Evolutionary conservation across 192 early-diverging fungal species (phyloP).

Genomic region (Phlyctochytrium arcticum): DNA sequence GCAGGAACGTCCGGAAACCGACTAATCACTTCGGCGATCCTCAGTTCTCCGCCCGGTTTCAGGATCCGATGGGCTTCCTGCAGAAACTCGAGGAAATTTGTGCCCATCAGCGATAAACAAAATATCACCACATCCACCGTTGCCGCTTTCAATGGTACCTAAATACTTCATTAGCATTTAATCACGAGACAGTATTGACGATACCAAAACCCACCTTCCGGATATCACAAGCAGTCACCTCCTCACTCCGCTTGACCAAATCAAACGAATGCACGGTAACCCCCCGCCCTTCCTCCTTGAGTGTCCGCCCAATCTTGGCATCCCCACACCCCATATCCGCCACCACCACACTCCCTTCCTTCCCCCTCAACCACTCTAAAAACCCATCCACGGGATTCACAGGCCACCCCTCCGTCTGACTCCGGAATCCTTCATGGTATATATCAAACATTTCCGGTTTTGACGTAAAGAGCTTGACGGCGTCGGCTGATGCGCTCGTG

Average conservation of each 20-base stretch:
- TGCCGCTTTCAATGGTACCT: conserved; percentile 62
- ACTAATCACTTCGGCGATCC: conserved; percentile 92
- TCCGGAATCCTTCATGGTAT: conserved; percentile 93
- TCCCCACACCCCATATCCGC: conserved; percentile 98
- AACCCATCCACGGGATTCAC: conserved; percentile 88
- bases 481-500: conserved; percentile 72
- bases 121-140: conserved; percentile 84
- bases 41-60: conserved; percentile 74
- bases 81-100: conserved; percentile 88
- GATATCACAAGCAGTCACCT: conserved; percentile 90
- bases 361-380: conserved; percentile 56
- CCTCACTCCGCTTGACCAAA: conserved; percentile 72
- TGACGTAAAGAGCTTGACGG: conserved; percentile 71
- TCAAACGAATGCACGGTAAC: conserved; percentile 72
- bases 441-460: conserved; percentile 89
- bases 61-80: conserved; percentile 84
- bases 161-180: neutral
- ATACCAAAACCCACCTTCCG: conserved; percentile 48
- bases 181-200: neutral
- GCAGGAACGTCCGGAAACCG: conserved; percentile 74
- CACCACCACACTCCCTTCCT: conserved; percentile 55
- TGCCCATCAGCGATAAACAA: conserved; percentile 94
- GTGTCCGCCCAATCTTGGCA: conserved; percentile 73
- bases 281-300: conserved; percentile 41
- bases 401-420: conserved; percentile 90